These are phyloP conservation scores for Cyclocybe aegerita DNA, from an alignment of 768 basidiomycete genomes.

Conservation along the genomic window DNA sequence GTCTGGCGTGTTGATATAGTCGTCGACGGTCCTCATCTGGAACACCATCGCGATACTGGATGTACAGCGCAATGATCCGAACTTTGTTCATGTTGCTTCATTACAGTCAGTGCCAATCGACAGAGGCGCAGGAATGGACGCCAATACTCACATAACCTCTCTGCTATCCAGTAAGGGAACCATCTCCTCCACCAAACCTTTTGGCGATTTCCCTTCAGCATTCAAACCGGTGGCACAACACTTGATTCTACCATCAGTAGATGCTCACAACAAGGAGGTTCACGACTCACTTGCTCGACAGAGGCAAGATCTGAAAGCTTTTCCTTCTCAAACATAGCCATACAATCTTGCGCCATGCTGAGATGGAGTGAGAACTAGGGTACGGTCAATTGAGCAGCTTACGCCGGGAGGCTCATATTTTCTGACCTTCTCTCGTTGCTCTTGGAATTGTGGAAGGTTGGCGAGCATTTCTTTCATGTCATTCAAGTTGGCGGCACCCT, in stretches of 20 bases:
- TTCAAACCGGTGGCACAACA: constrained; percentile 93
- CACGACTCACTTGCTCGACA: constrained; percentile 76
- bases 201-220: constrained; percentile 91
- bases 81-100: constrained; percentile 87
- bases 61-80: constrained; percentile 93
- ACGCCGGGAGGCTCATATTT: background rate
- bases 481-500: constrained; percentile 84
- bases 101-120: too few relatives aligned
- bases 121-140: background rate
- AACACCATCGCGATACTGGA: constrained; percentile 93
- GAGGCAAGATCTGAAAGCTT: constrained; percentile 80
- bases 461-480: constrained; percentile 99
- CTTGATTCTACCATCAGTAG: constrained; percentile 36
- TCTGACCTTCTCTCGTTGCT: constrained; percentile 87
- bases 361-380: constrained; percentile 90
- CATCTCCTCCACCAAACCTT: constrained; percentile 96
- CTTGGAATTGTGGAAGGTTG: constrained; percentile 89
- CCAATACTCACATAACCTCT: constrained; percentile 66
- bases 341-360: constrained; percentile 97
- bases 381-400: background rate
- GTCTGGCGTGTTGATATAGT: constrained; percentile 90
- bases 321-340: constrained; percentile 88
- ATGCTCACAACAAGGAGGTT: background rate
- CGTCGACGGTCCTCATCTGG: constrained; percentile 97
- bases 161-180: constrained; percentile 90